Evolutionary conservation across 352 stramenopile species (phyloP).

Genomic region (Plasmopara viticola): DNA sequence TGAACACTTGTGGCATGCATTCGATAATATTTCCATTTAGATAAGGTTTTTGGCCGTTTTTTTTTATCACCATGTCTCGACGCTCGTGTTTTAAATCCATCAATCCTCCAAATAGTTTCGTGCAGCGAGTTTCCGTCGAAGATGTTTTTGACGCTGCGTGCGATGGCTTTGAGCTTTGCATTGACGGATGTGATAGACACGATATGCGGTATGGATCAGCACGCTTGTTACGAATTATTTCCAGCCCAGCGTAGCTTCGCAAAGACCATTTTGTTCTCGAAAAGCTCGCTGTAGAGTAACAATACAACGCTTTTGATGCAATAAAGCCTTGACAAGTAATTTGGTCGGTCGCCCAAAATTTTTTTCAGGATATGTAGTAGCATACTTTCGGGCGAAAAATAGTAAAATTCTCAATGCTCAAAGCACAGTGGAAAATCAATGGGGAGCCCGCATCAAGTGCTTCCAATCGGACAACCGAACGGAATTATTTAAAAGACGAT

Average conservation of each 20-base stretch:
- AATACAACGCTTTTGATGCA: conserved; percentile 59
- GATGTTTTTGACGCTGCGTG: conserved; percentile 19
- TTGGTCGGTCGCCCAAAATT: conserved; percentile 34
- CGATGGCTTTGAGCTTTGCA: conserved; percentile 21
- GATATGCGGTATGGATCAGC: conserved; percentile 46
- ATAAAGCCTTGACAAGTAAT: conserved; percentile 34
- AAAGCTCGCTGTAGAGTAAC: conserved; percentile 63
- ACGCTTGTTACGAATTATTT: conserved; percentile 30
- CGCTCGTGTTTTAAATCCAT: conserved; percentile 30
- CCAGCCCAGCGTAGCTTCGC: conserved; percentile 25
- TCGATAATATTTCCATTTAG: conserved; percentile 47
- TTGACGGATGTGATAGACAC: conserved; percentile 29
- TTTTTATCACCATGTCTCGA: conserved; percentile 38
- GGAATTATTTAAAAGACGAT: too few species aligned
- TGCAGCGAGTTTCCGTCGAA: conserved; percentile 22
- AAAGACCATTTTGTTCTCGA: conserved; percentile 43
- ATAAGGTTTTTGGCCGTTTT: conserved; percentile 48
- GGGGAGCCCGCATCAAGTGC: too few species aligned
- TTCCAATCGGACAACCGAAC: too few species aligned
- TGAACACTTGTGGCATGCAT: conserved; percentile 22
- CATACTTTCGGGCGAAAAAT: too few species aligned
- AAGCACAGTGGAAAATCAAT: too few species aligned
- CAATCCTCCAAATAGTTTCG: conserved; percentile 42
- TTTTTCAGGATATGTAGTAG: too few species aligned
- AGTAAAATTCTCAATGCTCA: too few species aligned